phyloP scores from a whole-genome alignment of 768 basidiomycete genomes.

The Sistotremastrum niveocremeum region DNA sequence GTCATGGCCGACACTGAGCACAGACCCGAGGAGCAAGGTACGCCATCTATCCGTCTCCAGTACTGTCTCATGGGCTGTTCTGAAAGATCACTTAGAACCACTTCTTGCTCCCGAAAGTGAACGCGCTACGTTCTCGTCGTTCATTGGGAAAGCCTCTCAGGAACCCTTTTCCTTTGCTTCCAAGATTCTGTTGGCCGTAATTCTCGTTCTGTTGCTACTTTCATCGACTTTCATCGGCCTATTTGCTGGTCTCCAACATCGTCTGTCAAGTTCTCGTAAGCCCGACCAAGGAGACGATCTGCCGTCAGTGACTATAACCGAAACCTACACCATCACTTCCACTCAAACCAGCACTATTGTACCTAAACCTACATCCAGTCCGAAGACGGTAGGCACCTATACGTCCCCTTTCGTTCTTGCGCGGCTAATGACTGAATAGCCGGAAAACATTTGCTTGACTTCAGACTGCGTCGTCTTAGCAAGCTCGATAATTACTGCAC shows the following conservation, averaged over 20 bases:
- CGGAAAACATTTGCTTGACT: constrained; percentile 56
- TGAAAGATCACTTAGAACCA: not conserved
- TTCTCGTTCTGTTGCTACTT: constrained; percentile 66
- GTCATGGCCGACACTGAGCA: not conserved
- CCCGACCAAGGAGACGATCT: constrained; percentile 13
- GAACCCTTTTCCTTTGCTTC: constrained; percentile 76
- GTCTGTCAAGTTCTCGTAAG: constrained; percentile 27
- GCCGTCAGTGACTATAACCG: constrained; percentile 7
- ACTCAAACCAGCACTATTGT: constrained; percentile 24
- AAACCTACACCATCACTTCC: constrained; percentile 20
- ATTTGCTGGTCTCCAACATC: constrained; percentile 80
- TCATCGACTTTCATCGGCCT: constrained; percentile 85
- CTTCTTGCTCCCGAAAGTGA: too few species aligned
- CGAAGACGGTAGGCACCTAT: constrained; percentile 32
- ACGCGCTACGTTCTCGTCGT: too few species aligned
- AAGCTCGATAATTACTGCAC: constrained; percentile 62
- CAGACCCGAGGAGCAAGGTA: not conserved
- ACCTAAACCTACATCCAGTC: constrained; percentile 38
- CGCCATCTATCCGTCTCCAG: not conserved
- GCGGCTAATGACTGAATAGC: constrained; percentile 3
- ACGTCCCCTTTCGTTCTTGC: not conserved
- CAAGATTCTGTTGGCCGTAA: constrained; percentile 64
- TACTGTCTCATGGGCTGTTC: not conserved
- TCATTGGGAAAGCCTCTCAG: constrained; percentile 20
- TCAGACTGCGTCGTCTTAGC: constrained; percentile 73